phyloP scores from a whole-genome alignment of 768 basidiomycete species.

The Strobilomyces echinocephalus region DNA sequence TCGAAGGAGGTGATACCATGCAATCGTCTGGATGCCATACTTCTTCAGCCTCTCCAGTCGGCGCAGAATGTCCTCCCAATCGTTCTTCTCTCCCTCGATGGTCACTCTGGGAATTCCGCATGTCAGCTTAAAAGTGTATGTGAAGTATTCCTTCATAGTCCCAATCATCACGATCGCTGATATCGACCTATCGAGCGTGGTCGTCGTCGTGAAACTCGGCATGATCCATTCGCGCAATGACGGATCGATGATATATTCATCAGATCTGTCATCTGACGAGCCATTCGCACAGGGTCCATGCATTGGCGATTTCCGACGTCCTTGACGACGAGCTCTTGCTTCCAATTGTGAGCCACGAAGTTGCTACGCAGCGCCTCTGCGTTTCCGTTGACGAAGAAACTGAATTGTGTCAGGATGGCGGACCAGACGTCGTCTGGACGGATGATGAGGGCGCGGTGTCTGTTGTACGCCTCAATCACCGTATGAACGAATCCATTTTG shows the following conservation, averaged over 20 bases:
- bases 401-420: slow-evolving; percentile 29
- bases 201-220: slow-evolving; percentile 30
- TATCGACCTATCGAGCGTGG: slow-evolving; percentile 28
- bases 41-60: slow-evolving; percentile 33
- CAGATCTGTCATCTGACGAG: slow-evolving; percentile 2
- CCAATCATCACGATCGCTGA: slow-evolving; percentile 36
- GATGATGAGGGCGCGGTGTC: too few species aligned
- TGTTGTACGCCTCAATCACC: too few species aligned
- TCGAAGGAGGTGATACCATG: slow-evolving; percentile 27
- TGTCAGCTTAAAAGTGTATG: background rate
- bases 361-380: slow-evolving; percentile 25
- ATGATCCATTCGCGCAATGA: slow-evolving; percentile 15
- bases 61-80: slow-evolving; percentile 29
- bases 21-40: slow-evolving; percentile 25
- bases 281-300: slow-evolving; percentile 28
- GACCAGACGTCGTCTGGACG: slow-evolving; percentile 32
- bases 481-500: too few species aligned
- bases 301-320: background rate
- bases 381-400: slow-evolving; percentile 33
- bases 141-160: slow-evolving; percentile 29
- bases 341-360: slow-evolving; percentile 18
- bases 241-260: slow-evolving; percentile 13
- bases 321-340: slow-evolving; percentile 18
- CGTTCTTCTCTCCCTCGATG: slow-evolving; percentile 21
- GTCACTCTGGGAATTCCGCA: slow-evolving; percentile 1